Conservation (phyloP, 257 asterid genomes). For the Voacanga thouarsii region DNA sequence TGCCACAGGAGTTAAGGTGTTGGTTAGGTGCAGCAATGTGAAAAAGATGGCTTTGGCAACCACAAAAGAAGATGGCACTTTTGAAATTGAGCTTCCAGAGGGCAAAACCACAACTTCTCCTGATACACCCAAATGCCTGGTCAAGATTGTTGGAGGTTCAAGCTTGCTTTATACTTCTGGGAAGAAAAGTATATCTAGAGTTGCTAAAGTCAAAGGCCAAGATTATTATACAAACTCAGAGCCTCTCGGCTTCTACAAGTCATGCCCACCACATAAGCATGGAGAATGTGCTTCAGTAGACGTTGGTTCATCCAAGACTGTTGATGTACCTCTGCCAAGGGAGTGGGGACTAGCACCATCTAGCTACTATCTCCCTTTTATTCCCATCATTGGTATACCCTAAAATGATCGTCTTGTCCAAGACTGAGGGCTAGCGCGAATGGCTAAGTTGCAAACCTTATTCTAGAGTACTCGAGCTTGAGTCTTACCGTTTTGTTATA, state of each 20-base stretch:
- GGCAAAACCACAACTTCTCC: constrained; percentile 13
- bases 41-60: constrained; percentile 42
- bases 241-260: constrained; percentile 58
- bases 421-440: not conserved
- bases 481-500: no score
- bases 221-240: constrained; percentile 39
- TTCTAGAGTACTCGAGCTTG: no score
- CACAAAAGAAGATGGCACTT: constrained; percentile 59
- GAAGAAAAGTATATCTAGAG: constrained; percentile 21
- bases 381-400: constrained; percentile 94
- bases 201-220: constrained; percentile 30
- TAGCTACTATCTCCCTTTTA: constrained; percentile 66
- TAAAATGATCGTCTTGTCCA: constrained; percentile 17
- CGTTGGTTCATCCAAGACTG: constrained; percentile 73
- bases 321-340: constrained; percentile 74
- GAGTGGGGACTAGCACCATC: constrained; percentile 91
- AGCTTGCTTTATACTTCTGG: constrained; percentile 42
- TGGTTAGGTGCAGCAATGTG: constrained; percentile 63
- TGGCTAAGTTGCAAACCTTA: no score
- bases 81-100: constrained; percentile 35
- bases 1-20: constrained; percentile 52
- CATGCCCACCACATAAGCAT: constrained; percentile 44
- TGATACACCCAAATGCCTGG: constrained; percentile 41
- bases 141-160: constrained; percentile 84
- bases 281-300: constrained; percentile 35